phyloP scores from a whole-genome alignment of 2,329 filamentous ascomycete species.

The Cercospora sojina region DNA sequence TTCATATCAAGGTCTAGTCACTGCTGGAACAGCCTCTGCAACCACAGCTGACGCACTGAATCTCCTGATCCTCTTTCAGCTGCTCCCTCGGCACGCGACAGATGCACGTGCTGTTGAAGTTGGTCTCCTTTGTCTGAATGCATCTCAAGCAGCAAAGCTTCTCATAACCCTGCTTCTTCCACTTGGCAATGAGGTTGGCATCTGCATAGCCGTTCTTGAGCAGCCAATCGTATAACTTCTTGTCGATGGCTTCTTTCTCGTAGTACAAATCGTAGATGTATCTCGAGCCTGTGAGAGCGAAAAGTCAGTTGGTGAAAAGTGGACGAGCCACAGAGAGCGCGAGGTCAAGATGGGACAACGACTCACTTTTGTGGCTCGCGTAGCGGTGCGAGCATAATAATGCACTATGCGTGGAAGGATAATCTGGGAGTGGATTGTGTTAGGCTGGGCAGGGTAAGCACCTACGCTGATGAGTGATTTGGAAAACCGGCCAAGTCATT shows the following conservation, averaged over 20 bases:
- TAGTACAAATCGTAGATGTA: slow-evolving; percentile 99
- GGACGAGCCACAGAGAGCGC: slow-evolving; percentile 15
- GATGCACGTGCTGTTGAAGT: slow-evolving; percentile 96
- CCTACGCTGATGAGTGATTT: slow-evolving; percentile 88
- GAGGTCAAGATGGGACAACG: slow-evolving; percentile 34
- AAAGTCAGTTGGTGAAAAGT: slow-evolving; percentile 24
- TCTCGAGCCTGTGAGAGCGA: slow-evolving; percentile 55
- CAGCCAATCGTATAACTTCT: slow-evolving; percentile 89
- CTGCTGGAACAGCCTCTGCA: slow-evolving; percentile 86
- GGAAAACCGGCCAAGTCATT: slow-evolving; percentile 94
- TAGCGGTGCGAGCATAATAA: slow-evolving; percentile 6
- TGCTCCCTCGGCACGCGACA: slow-evolving; percentile 89
- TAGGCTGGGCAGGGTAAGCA: slow-evolving; percentile 19
- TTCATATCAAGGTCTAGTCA: slow-evolving; percentile 54
- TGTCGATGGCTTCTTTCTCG: slow-evolving; percentile 92
- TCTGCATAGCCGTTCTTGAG: slow-evolving; percentile 97
- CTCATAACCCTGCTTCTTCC: slow-evolving; percentile 99
- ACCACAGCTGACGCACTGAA: slow-evolving; percentile 93
- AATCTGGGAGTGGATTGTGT: not conserved
- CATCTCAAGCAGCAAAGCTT: slow-evolving; percentile 95
- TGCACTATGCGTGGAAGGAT: not conserved
- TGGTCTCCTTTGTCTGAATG: slow-evolving; percentile 99
- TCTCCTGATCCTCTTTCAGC: slow-evolving; percentile 83
- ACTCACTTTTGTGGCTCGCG: slow-evolving; percentile 36
- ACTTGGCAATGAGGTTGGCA: slow-evolving; percentile 93